Conservation (phyloP, 2,329 filamentous ascomycete genomes). For the Beauveria medogensis region DNA sequence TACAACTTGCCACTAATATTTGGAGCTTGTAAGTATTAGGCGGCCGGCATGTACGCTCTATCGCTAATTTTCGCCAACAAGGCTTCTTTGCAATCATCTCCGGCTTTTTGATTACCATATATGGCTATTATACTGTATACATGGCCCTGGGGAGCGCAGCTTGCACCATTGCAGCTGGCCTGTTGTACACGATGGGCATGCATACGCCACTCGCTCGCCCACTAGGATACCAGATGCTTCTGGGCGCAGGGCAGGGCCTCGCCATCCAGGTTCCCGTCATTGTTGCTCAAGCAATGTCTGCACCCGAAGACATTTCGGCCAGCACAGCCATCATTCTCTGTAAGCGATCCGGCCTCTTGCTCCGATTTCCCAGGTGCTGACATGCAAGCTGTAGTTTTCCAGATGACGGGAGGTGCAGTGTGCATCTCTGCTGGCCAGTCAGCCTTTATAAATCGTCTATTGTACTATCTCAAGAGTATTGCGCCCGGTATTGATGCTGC, state of each 20-base stretch:
- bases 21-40: neutral
- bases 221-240: neutral
- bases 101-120: neutral
- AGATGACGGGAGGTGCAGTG: neutral
- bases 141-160: neutral
- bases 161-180: neutral
- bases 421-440: constrained; percentile 1
- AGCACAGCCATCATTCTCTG: constrained; percentile 1
- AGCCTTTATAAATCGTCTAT: neutral
- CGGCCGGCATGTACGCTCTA: neutral
- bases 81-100: constrained; percentile 2
- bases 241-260: neutral
- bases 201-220: neutral
- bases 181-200: constrained; percentile 4
- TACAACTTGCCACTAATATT: constrained; percentile 29
- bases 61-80: neutral
- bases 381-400: neutral
- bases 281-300: neutral
- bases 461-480: neutral
- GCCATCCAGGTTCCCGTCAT: constrained; percentile 5
- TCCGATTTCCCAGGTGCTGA: neutral
- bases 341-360: neutral
- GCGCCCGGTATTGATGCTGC: neutral
- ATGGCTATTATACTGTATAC: neutral
- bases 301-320: neutral